phyloP scores from a whole-genome alignment of 2,329 filamentous ascomycete species.

The Cytospora mali region DNA sequence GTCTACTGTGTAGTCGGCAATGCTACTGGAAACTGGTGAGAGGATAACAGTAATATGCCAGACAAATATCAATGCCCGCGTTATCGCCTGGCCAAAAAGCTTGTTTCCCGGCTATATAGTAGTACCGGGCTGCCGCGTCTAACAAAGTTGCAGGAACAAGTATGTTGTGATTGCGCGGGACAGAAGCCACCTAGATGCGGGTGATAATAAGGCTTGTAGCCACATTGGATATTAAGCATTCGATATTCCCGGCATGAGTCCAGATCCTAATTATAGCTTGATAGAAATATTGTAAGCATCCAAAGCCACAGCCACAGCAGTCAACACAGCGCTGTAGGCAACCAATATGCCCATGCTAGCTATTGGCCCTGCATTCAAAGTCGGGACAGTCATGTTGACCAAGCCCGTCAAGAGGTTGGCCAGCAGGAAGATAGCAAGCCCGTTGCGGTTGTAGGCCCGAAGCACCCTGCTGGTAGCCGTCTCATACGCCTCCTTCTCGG shows the following conservation, averaged over 20 bases:
- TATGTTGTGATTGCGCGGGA: too few species aligned
- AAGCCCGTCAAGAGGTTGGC: constrained; percentile 89
- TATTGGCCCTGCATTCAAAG: constrained; percentile 68
- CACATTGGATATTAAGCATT: background rate
- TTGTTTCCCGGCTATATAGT: background rate
- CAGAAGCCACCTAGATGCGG: too few species aligned
- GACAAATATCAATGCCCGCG: constrained; percentile 7
- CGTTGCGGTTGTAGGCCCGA: constrained; percentile 84
- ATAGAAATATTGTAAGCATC: constrained; percentile 70
- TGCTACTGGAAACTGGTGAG: constrained; percentile 5
- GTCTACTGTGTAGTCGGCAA: constrained; percentile 6
- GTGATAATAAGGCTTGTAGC: background rate
- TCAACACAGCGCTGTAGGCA: constrained; percentile 69
- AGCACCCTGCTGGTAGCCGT: constrained; percentile 80
- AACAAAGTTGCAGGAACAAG: too few species aligned
- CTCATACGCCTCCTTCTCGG: constrained; percentile 66
- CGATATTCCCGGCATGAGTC: background rate
- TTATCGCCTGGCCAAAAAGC: constrained; percentile 1
- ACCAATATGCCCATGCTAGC: constrained; percentile 74
- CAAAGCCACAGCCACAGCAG: constrained; percentile 67
- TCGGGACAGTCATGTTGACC: constrained; percentile 85
- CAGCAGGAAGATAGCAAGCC: constrained; percentile 79
- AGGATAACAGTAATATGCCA: constrained; percentile 6
- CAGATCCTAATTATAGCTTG: constrained; percentile 57
- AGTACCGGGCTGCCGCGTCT: background rate